These are phyloP conservation scores for Leishmania major DNA, from an alignment of 208 protist genomes.

Conservation along the genomic window DNA sequence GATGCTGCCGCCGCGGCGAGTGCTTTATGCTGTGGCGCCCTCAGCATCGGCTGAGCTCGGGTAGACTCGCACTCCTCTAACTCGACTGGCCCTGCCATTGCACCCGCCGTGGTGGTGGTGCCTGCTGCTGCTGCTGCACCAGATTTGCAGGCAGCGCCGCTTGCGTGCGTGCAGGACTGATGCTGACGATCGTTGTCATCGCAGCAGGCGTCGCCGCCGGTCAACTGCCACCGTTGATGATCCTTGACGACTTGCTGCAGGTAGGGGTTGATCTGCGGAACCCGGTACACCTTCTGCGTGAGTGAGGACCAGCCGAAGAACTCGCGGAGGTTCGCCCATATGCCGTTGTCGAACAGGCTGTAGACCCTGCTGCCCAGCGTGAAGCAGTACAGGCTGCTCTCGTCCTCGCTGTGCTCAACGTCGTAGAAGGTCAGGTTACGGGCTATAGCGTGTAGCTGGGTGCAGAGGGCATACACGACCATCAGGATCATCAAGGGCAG, in stretches of 20 bases:
- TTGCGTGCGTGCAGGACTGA: not conserved
- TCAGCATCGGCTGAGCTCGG: slow-evolving; percentile 16
- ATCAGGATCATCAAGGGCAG: slow-evolving; percentile 54
- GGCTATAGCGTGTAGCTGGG: slow-evolving; percentile 49
- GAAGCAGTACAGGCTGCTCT: slow-evolving; percentile 80
- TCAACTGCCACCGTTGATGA: slow-evolving; percentile 50
- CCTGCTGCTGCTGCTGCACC: not conserved
- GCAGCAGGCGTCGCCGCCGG: slow-evolving; percentile 17
- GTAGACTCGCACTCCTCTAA: slow-evolving; percentile 15
- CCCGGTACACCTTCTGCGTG: slow-evolving; percentile 35
- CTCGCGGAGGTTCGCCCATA: slow-evolving; percentile 39
- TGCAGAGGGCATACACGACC: slow-evolving; percentile 27
- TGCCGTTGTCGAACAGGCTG: slow-evolving; percentile 71
- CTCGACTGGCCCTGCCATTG: slow-evolving; percentile 3
- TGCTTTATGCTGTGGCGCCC: slow-evolving; percentile 28
- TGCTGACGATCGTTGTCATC: slow-evolving; percentile 12
- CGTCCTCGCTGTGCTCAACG: slow-evolving; percentile 40
- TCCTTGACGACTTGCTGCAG: slow-evolving; percentile 49
- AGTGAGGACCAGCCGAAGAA: slow-evolving; percentile 55
- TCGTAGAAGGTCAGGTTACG: slow-evolving; percentile 81
- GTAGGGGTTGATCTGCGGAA: slow-evolving; percentile 59
- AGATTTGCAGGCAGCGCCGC: not conserved
- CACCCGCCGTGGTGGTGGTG: not conserved
- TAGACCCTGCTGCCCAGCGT: slow-evolving; percentile 52
- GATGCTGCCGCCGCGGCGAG: slow-evolving; percentile 17